Evolutionary conservation across 768 basidiomycete species (phyloP), one percentile per base, ranked within the genome.

Genomic region (Chalciporus sphaerocephalus): DNA sequence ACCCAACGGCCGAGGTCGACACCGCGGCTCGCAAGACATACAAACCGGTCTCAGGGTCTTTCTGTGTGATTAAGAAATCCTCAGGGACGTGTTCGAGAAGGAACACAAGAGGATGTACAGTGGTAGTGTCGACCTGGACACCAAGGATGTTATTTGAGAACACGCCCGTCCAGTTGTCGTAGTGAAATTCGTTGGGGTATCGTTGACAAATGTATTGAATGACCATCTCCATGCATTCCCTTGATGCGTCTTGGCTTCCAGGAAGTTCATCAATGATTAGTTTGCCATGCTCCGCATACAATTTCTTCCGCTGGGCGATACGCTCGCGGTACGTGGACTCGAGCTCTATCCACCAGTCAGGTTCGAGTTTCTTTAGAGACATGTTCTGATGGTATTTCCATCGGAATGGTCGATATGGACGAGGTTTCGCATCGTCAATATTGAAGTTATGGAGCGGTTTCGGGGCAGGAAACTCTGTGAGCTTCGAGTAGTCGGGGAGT

Each of bases 361-460:
- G 71, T 39, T 79, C 77, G 51, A 79, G 63, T 35, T 61, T 67
- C 59, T 69, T 70, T 20, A 79, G 52, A 23, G 76, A 68, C 78
- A 78, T 79, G n/a, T 63, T 78, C 51, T 80, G 78, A 50, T 78
- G 70, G 44, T 78, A 80, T 38, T 63, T 63, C 76, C 78, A 80
- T 50, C 76, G 69, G 52, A 80, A 76, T 0, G 78, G 78, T 20
- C 78, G 69, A 57, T 80, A 79, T 12, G 78, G 78, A 38, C 77
- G 67, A 3, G 78, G 62, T 45, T 62, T 70, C 8, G 76, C 69
- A 4, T 50, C 62, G 39, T 66, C 61, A 23, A 80, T 57, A 40
- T 78, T 58, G 41, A 80, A 79, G 20, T 69, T 50, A 18, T 48
- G 52, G 2, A 76, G 44, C 18, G 78, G 70, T 2, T 49, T 62